phyloP scores from a whole-genome alignment of 257 asterid species.

The Oldenlandia corymbosa region DNA sequence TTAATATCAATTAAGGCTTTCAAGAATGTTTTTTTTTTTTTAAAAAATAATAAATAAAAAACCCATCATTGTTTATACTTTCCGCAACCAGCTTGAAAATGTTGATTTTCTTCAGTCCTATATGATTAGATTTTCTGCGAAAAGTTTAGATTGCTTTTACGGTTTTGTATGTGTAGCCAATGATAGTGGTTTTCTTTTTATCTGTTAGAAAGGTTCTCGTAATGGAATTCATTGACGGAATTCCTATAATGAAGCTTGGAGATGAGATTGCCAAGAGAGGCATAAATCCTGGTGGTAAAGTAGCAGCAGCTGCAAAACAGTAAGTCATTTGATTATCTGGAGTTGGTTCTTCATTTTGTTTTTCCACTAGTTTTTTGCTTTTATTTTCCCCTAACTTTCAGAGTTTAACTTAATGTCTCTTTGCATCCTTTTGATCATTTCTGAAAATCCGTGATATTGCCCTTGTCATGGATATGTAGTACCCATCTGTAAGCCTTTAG shows the following conservation, averaged over 20 bases:
- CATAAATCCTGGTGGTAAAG: constrained; percentile 78
- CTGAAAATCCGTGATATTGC: background rate
- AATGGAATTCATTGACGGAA: constrained; percentile 92
- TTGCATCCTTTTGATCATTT: background rate
- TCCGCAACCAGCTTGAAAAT: background rate
- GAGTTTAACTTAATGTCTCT: background rate
- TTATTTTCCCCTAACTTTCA: too few species aligned
- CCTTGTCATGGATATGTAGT: background rate
- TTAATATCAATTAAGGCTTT: background rate
- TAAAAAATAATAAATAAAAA: background rate
- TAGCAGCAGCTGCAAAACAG: constrained; percentile 94
- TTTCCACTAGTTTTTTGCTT: constrained; percentile 14
- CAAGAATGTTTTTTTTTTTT: background rate
- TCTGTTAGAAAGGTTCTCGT: constrained; percentile 74
- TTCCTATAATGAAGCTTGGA: constrained; percentile 86
- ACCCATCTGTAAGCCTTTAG: background rate
- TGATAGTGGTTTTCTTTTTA: background rate
- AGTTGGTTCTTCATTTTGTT: constrained; percentile 33
- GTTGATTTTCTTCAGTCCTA: background rate
- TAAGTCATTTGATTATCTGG: constrained; percentile 55
- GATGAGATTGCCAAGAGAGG: constrained; percentile 96
- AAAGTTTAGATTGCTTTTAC: background rate
- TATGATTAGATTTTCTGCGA: background rate
- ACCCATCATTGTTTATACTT: background rate
- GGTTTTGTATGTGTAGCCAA: background rate